Evolutionary conservation across 495 filamentous ascomycete species (phyloP), one percentile per base, ranked within the genome.

Genomic region (Penicillium lividum): DNA sequence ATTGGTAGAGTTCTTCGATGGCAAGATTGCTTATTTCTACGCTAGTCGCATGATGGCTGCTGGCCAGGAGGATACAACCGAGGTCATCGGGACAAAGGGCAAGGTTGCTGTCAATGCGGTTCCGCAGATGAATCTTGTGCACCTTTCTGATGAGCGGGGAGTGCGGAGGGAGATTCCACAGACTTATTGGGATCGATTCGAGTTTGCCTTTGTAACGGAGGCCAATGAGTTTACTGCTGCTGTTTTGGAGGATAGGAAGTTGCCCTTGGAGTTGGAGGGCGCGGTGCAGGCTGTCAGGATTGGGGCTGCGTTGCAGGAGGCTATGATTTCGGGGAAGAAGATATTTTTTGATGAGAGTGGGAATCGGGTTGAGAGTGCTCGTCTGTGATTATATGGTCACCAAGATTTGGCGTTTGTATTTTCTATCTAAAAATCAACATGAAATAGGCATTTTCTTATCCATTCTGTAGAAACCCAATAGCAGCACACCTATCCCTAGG

Each of bases 161-260:
- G 64, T 87, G 15, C 63, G 79, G 11, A 64, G 81, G 27, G 84
- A 87, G 74, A 78, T 87, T 16, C 82, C 84, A 5, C 70, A 72
- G 63, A 68, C 78, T 47, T 88, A 86, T 60, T 87, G 82, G 59
- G 84, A 83, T 49, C 73, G 85, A 10, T 88, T 87, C 59, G 79
- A 84, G 70, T 63, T 79, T 55, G 85, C 85, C 4, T 88, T 87
- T 72, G 82, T 86, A 30, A 80, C 70, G 1, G 85, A 87, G 70
- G 79, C 81, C 16, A 82, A 83, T 54, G 82, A 87, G 70, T 88
- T 86, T 59, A 80, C 82, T 1, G 79, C 70, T 16, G 69, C 69
- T 25, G 80, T 78, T 49, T 52, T 88, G 58, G 84, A 87, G 62
- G 64, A 80, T 43, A 74, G 34, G 42, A 60, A 68, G 50, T 51